Base-by-base conservation (phyloP, 371 early-diverging fungal species). In the Enterospora canceri region DNA sequence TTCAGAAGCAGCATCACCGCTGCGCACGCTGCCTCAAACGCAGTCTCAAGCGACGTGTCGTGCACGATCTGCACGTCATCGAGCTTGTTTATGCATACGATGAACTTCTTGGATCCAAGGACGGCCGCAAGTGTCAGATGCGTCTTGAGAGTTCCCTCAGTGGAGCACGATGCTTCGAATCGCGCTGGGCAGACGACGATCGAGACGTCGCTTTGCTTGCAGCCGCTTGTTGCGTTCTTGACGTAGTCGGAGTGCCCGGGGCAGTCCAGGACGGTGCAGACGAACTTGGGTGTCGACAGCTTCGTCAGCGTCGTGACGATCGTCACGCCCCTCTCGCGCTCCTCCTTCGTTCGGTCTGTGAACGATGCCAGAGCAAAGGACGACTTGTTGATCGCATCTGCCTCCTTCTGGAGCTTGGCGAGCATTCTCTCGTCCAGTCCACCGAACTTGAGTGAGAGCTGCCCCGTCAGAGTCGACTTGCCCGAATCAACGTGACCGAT, bases 151-250 rank as follows among this genome's bases (percentile, higher is more conserved):
- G 95, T 74, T 89, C 94, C 89, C 85, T 86, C 79, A 23, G 59
- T 68, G 85, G 71, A 55, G 46, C 77, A 67, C 3, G 74, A 78
- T 29, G 68, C 66, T 50, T 77, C 76, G 55, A 80, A 80, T 47
- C 73, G 89, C 69, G 93, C 93, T 34, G 94, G 89, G 21, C 94
- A 94, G 54, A 96, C 89, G 78, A 96, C 89, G 72, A 96, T 92
- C 49, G 91, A 97, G 67, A 94, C 93, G 76, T 97, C 97, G 71
- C 82, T 83, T 56, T 91, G 91, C 53, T 95, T 91, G 70, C 96
- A 94, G 79, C 97, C 96, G 70, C 92, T 92, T 79, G 96, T 93
- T 93, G 95, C 94, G 86, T 95, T 97, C 86, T 95, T 97, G 79
- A 97, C 90, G 83, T 93, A 97, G 86, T 94, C 97, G 70, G 90